Evolutionary conservation across 2,329 filamentous ascomycete genomes (phyloP).

Genomic region (Aureobasidium sp.): DNA sequence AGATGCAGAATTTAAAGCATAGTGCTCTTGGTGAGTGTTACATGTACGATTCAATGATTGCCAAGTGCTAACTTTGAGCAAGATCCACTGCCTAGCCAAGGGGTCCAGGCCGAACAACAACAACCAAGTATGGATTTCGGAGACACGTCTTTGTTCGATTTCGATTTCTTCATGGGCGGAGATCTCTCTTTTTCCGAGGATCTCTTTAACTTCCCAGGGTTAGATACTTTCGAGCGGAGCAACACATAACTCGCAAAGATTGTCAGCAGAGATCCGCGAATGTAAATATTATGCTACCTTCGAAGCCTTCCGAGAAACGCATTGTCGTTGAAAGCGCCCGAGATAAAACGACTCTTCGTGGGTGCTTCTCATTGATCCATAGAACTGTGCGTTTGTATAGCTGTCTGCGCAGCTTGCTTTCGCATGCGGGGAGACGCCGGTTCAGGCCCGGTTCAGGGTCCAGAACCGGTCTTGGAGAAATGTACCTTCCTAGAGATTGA

Average conservation of each 20-base stretch:
- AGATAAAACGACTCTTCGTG: too few relatives aligned
- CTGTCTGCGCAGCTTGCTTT: too few relatives aligned
- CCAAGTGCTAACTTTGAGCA: background rate
- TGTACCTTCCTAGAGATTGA: too few relatives aligned
- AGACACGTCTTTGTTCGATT: background rate
- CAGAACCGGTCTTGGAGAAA: too few relatives aligned
- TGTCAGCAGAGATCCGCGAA: too few relatives aligned
- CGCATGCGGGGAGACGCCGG: too few relatives aligned
- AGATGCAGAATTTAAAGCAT: conserved; percentile 7
- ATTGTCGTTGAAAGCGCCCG: too few relatives aligned
- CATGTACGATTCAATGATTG: background rate
- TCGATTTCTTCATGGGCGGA: conserved; percentile 9
- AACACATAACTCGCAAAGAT: background rate
- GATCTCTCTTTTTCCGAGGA: background rate
- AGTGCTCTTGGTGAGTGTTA: conserved; percentile 1
- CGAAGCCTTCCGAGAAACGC: too few relatives aligned
- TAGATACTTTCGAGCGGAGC: background rate
- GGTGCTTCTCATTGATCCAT: too few relatives aligned
- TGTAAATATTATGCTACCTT: too few relatives aligned
- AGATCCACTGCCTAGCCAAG: background rate
- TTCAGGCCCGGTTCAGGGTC: too few relatives aligned
- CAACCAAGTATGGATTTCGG: background rate
- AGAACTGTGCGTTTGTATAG: too few relatives aligned
- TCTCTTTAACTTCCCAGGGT: background rate
- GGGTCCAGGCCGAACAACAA: background rate